A percentile compares a stretch with the other conserved stretches of the same genome.
Conservation (phyloP, 139 green algal species). For the Coelastrella sp. region DNA sequence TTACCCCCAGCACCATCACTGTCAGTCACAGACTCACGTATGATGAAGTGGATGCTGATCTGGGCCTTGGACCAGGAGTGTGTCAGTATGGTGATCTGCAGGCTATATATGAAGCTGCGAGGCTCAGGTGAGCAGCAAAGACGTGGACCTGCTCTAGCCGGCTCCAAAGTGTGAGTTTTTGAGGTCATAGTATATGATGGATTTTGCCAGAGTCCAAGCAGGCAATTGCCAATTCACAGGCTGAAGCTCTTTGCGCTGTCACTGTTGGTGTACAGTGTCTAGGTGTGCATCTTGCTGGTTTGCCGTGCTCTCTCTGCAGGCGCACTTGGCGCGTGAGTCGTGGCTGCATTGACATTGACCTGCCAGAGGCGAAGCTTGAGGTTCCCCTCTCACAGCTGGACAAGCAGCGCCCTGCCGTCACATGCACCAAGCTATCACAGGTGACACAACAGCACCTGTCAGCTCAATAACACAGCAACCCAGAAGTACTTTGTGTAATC, state of each 20-base stretch:
- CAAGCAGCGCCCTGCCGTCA: slow-evolving; percentile 21
- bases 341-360: slow-evolving; percentile 74
- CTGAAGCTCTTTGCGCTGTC: neutral
- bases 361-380: slow-evolving; percentile 71
- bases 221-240: too few species aligned
- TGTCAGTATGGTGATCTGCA: slow-evolving; percentile 48
- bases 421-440: slow-evolving; percentile 45
- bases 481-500: too few species aligned
- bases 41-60: slow-evolving; percentile 74
- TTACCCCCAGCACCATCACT: slow-evolving; percentile 64
- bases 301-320: slow-evolving; percentile 42
- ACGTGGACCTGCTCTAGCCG: neutral
- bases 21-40: slow-evolving; percentile 82
- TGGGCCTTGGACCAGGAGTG: slow-evolving; percentile 48
- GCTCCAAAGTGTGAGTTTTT: neutral
- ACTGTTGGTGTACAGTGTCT: too few species aligned
- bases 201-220: too few species aligned
- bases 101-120: slow-evolving; percentile 49
- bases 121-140: slow-evolving; percentile 23
- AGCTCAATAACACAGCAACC: too few species aligned
- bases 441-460: too few species aligned
- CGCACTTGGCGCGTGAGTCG: slow-evolving; percentile 53
- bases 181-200: too few species aligned
- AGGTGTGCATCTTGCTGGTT: too few species aligned
- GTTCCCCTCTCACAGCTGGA: slow-evolving; percentile 55